Base-by-base conservation (phyloP, 2,329 filamentous ascomycete genomes). In the Knoxdaviesia capensis region DNA sequence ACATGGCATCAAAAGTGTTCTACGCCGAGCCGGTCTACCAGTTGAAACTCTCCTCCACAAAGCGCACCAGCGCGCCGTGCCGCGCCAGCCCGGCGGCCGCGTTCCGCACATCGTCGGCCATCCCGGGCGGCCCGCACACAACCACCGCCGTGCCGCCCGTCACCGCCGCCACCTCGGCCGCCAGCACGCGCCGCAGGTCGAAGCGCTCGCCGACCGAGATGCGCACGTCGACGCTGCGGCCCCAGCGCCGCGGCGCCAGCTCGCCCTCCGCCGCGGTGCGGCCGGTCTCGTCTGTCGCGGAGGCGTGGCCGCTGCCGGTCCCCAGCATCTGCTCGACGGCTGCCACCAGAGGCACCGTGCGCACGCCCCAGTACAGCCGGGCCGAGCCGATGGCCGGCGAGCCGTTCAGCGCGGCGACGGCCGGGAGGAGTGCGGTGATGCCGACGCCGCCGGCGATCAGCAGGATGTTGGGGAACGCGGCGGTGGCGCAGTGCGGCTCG, bases 381-480 rank as follows among this genome's bases (percentile, higher is more conserved):
- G 50, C 52, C 0, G 45, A 48, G 1, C 54, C 54, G 6, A 50
- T 30, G 5, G 49, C 44, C 8, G 44, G 43, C 5, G 46, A 50
- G 8, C 50, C 42, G 5, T 45, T 51, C 5, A 50, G 40, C 2
- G 50, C 50, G 36, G 48, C 46, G 3, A 56, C 46, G 4, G 49
- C 46, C 3, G 54, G 53, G 1, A 57, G 38, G 0, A 55, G 48
- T 5, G 49, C 55, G 2, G 55, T 55, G 34, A 56, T 44, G 10
- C 55, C 55, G 5, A 56, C 55, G 30, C 55, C 55, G 3, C 55
- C 55, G 0, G 54, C 54, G 5, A 57, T 54, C 43, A 48, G 51
- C 6, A 57, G 41, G 0, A 53, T 41, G 32, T 52, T 52, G 5
- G 53, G 50, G 36, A 50, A 55, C 30, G 52, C 44, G 3, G 41